Percentiles rank a stretch among this genome's conserved stretches.
Evolutionary conservation across 2,329 filamentous ascomycete species (phyloP).

Genomic region (Boeremia exigua): DNA sequence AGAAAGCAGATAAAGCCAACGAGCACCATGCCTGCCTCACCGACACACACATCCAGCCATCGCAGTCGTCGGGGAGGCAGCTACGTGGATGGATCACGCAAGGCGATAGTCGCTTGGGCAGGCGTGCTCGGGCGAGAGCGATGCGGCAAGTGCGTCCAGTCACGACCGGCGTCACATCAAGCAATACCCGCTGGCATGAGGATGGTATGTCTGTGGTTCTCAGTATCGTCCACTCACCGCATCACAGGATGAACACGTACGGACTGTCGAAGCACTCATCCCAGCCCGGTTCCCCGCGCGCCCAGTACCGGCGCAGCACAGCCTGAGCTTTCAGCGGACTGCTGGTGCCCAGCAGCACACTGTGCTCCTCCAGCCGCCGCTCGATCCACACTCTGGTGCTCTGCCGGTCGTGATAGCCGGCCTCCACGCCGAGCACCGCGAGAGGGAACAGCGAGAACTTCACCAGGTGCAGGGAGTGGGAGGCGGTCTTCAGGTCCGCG

Average conservation of each 20-base stretch:
- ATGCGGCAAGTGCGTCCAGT: too few relatives aligned
- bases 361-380: constrained; percentile 21
- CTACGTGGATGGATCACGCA: not conserved
- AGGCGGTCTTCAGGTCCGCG: constrained; percentile 10
- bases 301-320: constrained; percentile 35
- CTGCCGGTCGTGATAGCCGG: constrained; percentile 22
- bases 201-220: constrained; percentile 6
- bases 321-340: constrained; percentile 30
- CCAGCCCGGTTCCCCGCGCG: constrained; percentile 28
- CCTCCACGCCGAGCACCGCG: constrained; percentile 36
- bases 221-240: not conserved
- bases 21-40: not conserved
- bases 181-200: constrained; percentile 1
- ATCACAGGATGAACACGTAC: constrained; percentile 33
- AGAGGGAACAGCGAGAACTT: constrained; percentile 36
- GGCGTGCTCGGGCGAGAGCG: not conserved
- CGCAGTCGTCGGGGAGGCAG: too few relatives aligned
- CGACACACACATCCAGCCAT: too few relatives aligned
- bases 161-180: too few relatives aligned
- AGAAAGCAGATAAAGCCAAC: not conserved
- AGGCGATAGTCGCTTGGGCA: not conserved
- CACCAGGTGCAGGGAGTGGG: constrained; percentile 13
- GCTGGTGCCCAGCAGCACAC: constrained; percentile 27
- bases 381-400: constrained; percentile 29
- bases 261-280: constrained; percentile 38